Evolutionary conservation across 306 rosid species (phyloP).

Genomic region (Fagus crenata): DNA sequence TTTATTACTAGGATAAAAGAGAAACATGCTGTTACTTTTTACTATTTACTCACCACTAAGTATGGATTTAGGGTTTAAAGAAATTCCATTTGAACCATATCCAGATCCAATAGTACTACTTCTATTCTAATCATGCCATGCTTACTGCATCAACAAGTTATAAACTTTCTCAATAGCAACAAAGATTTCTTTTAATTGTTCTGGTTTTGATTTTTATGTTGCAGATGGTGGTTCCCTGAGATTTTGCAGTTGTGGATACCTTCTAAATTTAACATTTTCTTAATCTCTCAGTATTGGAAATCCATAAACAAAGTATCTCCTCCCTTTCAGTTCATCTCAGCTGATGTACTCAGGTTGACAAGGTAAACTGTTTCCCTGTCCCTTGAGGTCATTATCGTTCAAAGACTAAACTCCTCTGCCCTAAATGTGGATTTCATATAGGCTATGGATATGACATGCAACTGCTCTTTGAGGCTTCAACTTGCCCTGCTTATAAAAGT

Average conservation of each 20-base stretch:
- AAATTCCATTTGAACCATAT: too few relatives aligned
- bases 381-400: conserved; percentile 42
- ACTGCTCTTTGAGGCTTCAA: conserved; percentile 53
- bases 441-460: conserved; percentile 59
- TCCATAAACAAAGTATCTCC: conserved; percentile 53
- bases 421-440: conserved; percentile 59
- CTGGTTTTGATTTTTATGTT: conserved; percentile 7
- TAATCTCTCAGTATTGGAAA: conserved; percentile 52
- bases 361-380: conserved; percentile 53
- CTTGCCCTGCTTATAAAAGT: conserved; percentile 43
- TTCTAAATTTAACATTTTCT: conserved; percentile 56
- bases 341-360: conserved; percentile 67
- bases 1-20: too few relatives aligned
- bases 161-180: neutral
- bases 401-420: conserved; percentile 59
- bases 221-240: conserved; percentile 20
- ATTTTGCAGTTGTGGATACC: conserved; percentile 63
- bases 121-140: neutral
- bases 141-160: neutral
- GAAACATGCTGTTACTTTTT: too few relatives aligned
- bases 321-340: conserved; percentile 58
- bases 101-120: neutral
- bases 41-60: too few relatives aligned
- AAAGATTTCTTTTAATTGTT: neutral
- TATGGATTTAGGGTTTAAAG: too few relatives aligned